These are phyloP conservation scores for Phytopythium aichiense DNA, from an alignment of 352 stramenopile species.

Conservation along the genomic window DNA sequence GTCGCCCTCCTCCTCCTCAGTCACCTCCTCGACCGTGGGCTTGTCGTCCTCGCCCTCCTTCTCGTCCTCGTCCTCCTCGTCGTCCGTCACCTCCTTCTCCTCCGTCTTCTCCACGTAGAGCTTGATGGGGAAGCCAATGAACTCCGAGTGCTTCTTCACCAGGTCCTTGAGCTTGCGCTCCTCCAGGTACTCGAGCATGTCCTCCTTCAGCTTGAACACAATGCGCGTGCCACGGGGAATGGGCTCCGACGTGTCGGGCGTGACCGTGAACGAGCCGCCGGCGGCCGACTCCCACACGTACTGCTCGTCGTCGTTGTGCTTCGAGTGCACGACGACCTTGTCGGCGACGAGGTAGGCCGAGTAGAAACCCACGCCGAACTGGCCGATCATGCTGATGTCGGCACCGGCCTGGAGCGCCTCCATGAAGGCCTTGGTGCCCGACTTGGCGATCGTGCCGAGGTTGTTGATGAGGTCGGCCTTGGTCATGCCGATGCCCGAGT, in stretches of 20 bases:
- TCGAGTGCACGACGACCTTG: slow-evolving; percentile 94
- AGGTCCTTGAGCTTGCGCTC: slow-evolving; percentile 97
- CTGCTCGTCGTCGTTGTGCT: slow-evolving; percentile 97
- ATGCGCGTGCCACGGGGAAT: slow-evolving; percentile 94
- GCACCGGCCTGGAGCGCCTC: slow-evolving; percentile 90
- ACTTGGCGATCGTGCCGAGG: slow-evolving; percentile 98
- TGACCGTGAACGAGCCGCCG: slow-evolving; percentile 95
- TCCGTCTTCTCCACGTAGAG: slow-evolving; percentile 99
- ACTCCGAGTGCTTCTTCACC: slow-evolving; percentile 99
- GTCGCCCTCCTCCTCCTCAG: slow-evolving; percentile 46
- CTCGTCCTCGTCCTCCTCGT: slow-evolving; percentile 79
- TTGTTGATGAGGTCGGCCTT: slow-evolving; percentile 96
- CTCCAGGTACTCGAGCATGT: slow-evolving; percentile 96
- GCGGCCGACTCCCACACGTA: slow-evolving; percentile 98
- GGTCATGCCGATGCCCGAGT: slow-evolving; percentile 99
- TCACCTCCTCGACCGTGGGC: slow-evolving; percentile 96
- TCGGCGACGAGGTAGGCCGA: slow-evolving; percentile 98
- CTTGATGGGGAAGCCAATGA: slow-evolving; percentile 99
- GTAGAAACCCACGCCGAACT: slow-evolving; percentile 99
- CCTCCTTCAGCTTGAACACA: slow-evolving; percentile 98
- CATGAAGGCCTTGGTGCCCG: slow-evolving; percentile 98
- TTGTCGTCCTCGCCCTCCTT: slow-evolving; percentile 97
- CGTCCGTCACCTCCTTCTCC: slow-evolving; percentile 99
- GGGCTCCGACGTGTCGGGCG: slow-evolving; percentile 81
- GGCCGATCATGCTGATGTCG: slow-evolving; percentile 96